Percentiles rank a stretch among this genome's conserved stretches.
Conservation (phyloP, 345 rosid species). For the Brassica rapa region DNA sequence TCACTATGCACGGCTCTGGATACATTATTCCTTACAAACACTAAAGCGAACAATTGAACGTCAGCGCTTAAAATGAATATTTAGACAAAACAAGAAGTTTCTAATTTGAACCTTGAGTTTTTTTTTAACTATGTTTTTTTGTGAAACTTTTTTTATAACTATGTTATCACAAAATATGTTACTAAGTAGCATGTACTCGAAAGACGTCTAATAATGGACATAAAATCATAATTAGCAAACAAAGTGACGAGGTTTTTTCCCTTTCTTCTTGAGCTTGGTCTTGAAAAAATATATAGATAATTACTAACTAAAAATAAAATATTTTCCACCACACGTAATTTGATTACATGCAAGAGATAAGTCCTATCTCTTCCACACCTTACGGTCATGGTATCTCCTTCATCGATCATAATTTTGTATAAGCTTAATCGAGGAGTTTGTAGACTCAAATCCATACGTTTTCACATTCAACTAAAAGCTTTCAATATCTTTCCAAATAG, state of each 20-base stretch:
- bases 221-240: not conserved
- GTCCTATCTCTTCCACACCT: not conserved
- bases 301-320: not conserved
- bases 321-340: not conserved
- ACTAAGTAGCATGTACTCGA: no score
- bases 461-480: not conserved
- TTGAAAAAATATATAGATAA: not conserved
- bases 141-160: not conserved
- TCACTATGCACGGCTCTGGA: not conserved
- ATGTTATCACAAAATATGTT: not conserved
- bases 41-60: not conserved
- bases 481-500: not conserved
- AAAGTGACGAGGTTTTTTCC: not conserved
- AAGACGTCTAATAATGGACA: not conserved
- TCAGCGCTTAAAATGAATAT: not conserved
- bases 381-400: not conserved
- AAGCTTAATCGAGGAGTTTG: not conserved
- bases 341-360: not conserved
- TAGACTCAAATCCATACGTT: not conserved
- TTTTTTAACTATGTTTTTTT: not conserved
- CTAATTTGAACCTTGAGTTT: not conserved
- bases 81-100: not conserved
- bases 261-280: not conserved
- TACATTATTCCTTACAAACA: not conserved
- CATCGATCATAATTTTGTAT: not conserved